A percentile compares a stretch with the other conserved stretches of the same genome.
phyloP scores from a whole-genome alignment of 1,139 yeast species.

The Pichia sp. region DNA sequence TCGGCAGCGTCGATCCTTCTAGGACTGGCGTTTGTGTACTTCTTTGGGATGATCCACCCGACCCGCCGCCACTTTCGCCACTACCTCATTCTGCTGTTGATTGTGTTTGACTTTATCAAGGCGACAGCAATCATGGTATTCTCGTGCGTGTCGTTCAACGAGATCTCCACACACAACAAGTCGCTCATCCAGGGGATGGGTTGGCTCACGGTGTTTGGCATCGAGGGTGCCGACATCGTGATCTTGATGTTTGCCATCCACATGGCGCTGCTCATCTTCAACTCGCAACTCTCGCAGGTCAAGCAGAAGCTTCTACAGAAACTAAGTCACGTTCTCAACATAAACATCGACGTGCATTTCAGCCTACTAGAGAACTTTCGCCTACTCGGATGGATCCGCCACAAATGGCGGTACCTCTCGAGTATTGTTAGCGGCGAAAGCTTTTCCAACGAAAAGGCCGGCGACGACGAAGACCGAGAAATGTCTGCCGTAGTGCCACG shows the following conservation, averaged over 20 bases:
- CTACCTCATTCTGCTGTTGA: slow-evolving; percentile 61
- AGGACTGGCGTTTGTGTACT: slow-evolving; percentile 52
- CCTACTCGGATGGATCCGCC: not conserved
- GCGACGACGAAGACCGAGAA: not conserved
- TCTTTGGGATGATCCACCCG: slow-evolving; percentile 59
- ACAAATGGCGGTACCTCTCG: too few species aligned
- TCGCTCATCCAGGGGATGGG: slow-evolving; percentile 73
- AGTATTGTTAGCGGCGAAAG: not conserved
- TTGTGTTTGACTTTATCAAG: slow-evolving; percentile 70
- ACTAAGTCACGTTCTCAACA: not conserved
- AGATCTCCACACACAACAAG: slow-evolving; percentile 38
- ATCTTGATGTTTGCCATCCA: slow-evolving; percentile 81
- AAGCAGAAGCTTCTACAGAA: not conserved
- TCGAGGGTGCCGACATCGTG: slow-evolving; percentile 86
- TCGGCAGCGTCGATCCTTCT: slow-evolving; percentile 55
- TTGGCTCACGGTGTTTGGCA: slow-evolving; percentile 75
- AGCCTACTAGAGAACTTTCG: not conserved
- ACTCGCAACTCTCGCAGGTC: slow-evolving; percentile 16
- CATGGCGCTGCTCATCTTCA: slow-evolving; percentile 69
- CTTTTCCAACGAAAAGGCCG: not conserved
- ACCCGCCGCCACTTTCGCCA: slow-evolving; percentile 64
- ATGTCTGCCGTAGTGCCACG: slow-evolving; percentile 16
- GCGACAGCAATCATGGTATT: slow-evolving; percentile 67
- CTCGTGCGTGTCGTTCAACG: slow-evolving; percentile 58
- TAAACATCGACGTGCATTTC: not conserved